Base-by-base conservation (phyloP, 2,329 filamentous ascomycete species). In the Alternaria rosae region DNA sequence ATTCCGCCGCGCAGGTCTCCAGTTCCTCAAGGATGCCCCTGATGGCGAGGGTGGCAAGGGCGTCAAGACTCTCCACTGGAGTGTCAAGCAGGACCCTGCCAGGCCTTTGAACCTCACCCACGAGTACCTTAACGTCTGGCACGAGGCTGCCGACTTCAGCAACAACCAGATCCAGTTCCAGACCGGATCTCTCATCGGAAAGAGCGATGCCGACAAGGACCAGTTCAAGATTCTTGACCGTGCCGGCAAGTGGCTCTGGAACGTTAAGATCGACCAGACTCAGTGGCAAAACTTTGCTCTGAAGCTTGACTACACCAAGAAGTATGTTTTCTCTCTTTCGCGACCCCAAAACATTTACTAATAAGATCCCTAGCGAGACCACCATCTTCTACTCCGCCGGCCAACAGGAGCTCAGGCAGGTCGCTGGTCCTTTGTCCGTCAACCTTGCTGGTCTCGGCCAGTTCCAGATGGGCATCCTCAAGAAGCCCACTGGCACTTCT, bases 251-350 rank as follows among this genome's bases (percentile, higher is more conserved):
- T 65, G 65, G 42, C 76, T 89, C 6, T 89, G 85, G 73, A 81
- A 79, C 25, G 82, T 83, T 0, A 80, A 82, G 3, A 88, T 88
- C 56, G 79, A 82, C n/a, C 71, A 78, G 32, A 81, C 75, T 13
- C 78, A 82, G 20, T 88, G 87, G 82, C 85, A 89, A 73, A 90
- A 90, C 79, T 89, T 89, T 80, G 88, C 83, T 9, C 57, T 89
- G 30, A 85, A 82, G 21, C 78, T 88, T 13, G 84, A 90, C 74
- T 90, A 87, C 74, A 78, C 79, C 52, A 79, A 83, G 57, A 85
- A 86, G 85, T 87, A 76, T 48, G 84, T 66, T 25, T 12, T 6
- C 5, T 2, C 11, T 6, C n/a, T 12, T 12, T n/a, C 28, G 1
- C 7, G 12, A 1, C 5, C 13, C 3, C 2, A 21, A 11, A 35